Evolutionary conservation across 352 stramenopile genomes (phyloP).

Genomic region (Pythium graminicola): DNA sequence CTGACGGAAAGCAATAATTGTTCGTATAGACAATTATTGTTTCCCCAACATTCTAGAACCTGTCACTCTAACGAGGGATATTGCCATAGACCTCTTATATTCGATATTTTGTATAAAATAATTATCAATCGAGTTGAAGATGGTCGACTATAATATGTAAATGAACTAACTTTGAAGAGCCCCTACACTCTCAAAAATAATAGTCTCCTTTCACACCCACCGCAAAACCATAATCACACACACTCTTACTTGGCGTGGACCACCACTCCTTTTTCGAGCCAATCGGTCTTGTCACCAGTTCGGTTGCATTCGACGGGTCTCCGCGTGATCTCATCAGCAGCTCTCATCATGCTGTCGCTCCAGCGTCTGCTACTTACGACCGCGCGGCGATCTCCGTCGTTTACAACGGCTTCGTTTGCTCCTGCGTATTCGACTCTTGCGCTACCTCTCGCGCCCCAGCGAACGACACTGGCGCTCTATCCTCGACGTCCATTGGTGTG

Average conservation of each 20-base stretch:
- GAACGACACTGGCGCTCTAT: neutral
- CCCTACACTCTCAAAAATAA: too few species aligned
- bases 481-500: constrained; percentile 13
- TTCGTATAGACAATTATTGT: neutral
- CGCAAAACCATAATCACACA: constrained; percentile 3
- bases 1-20: too few species aligned
- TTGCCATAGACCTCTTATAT: neutral
- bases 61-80: too few species aligned
- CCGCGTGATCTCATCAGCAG: neutral
- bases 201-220: too few species aligned
- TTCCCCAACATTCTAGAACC: neutral
- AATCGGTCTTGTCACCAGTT: neutral
- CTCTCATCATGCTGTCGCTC: neutral
- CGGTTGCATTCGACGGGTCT: neutral
- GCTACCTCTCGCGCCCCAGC: neutral
- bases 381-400: too few species aligned
- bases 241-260: neutral
- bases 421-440: too few species aligned
- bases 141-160: too few species aligned
- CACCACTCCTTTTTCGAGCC: neutral
- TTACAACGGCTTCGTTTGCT: too few species aligned
- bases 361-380: too few species aligned
- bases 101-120: too few species aligned
- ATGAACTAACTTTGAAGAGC: too few species aligned
- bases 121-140: neutral